Percentiles rank a stretch among this genome's conserved stretches.
These are phyloP conservation scores for Austroboletus novae-zelandiae DNA, from an alignment of 1,284 basidiomycete species.

Conservation along the genomic window DNA sequence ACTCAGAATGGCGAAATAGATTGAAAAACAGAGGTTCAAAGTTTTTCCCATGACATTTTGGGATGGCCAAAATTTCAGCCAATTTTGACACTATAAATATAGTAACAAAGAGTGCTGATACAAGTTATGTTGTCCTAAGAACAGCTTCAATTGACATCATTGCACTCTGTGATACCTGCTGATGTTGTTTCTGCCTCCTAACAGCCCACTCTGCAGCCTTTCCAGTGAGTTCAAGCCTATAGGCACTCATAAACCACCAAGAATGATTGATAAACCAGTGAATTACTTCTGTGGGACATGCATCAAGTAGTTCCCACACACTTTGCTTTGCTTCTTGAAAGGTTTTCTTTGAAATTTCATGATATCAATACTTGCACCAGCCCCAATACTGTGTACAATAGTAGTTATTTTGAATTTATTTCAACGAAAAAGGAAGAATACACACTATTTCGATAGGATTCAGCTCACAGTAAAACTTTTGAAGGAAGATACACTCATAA, in stretches of 20 bases:
- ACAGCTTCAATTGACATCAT: background rate
- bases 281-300: background rate
- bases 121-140: background rate
- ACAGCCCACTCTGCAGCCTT: background rate
- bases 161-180: background rate
- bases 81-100: background rate
- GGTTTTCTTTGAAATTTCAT: conserved; percentile 24
- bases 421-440: background rate
- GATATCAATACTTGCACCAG: conserved; percentile 28
- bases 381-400: conserved; percentile 21
- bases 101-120: background rate
- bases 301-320: conserved; percentile 21
- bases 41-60: conserved; percentile 1
- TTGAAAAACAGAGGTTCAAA: background rate
- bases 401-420: background rate
- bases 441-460: background rate
- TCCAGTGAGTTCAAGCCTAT: background rate
- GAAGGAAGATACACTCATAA: too few species aligned
- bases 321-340: conserved; percentile 29
- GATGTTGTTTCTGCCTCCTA: background rate
- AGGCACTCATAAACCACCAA: background rate
- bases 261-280: conserved; percentile 27
- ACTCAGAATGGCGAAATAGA: background rate
- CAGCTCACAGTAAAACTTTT: background rate
- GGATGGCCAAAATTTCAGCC: background rate